phyloP scores from a whole-genome alignment of 139 green algal genomes.

The Penium margaritaceum region DNA sequence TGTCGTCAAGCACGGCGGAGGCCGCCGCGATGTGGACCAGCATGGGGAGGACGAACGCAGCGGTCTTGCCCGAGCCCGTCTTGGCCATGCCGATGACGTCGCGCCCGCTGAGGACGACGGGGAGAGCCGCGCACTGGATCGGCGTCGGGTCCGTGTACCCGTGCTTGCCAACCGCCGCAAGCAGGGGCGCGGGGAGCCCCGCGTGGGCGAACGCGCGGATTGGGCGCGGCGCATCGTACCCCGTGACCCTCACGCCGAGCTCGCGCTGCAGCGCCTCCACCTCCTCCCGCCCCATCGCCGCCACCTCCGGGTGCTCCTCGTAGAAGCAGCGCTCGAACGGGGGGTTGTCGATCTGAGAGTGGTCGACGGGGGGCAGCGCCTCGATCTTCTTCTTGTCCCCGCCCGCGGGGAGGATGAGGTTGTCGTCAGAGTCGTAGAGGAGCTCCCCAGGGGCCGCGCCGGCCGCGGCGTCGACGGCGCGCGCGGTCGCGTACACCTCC shows the following conservation, averaged over 20 bases:
- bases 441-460: slow-evolving; percentile 22
- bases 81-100: slow-evolving; percentile 98
- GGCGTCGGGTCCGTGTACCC: slow-evolving; percentile 76
- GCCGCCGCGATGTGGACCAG: slow-evolving; percentile 89
- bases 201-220: slow-evolving; percentile 57
- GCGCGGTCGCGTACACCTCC: slow-evolving; percentile 68
- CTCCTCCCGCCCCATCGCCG: slow-evolving; percentile 55
- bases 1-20: too few relatives aligned
- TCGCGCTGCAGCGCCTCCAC: slow-evolving; percentile 61
- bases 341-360: slow-evolving; percentile 65
- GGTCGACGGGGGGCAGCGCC: slow-evolving; percentile 70
- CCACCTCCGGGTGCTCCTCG: slow-evolving; percentile 59
- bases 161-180: slow-evolving; percentile 67
- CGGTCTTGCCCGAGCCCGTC: slow-evolving; percentile 93
- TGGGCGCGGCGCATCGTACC: slow-evolving; percentile 78
- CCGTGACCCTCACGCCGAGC: slow-evolving; percentile 69
- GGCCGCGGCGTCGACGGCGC: slow-evolving; percentile 37
- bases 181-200: slow-evolving; percentile 66
- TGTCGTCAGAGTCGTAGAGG: slow-evolving; percentile 49
- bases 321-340: slow-evolving; percentile 82
- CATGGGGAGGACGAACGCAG: slow-evolving; percentile 92
- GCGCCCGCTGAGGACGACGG: slow-evolving; percentile 86
- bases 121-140: slow-evolving; percentile 90
- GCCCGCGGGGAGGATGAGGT: slow-evolving; percentile 38
- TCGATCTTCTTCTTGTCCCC: slow-evolving; percentile 47